Base-by-base conservation (phyloP, 2,329 filamentous ascomycete genomes). In the Leptographium radiaticola region DNA sequence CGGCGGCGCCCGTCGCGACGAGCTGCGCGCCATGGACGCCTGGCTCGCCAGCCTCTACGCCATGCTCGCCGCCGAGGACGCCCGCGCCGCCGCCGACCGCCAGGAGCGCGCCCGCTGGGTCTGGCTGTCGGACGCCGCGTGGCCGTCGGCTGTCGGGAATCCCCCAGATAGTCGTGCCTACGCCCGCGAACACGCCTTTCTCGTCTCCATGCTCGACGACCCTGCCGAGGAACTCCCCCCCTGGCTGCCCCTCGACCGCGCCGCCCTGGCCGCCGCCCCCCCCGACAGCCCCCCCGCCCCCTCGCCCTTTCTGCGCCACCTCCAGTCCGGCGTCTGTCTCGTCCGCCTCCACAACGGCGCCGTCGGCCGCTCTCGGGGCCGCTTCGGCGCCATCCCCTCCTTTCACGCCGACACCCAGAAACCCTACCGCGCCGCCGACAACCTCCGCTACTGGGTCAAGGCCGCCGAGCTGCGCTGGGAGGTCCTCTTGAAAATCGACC, bases 381-480 rank as follows among this genome's bases (percentile, higher is more conserved):
- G 86, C 9, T 97, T 97, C 65, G 89, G 90, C 52, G 81, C 87
- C 58, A 96, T 98, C 64, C 89, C 88, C 55, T 79, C 79, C 11
- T 96, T 86, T 67, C 93, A 97, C 67, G 84, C 83, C n/a, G 89
- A 98, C 67, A 91, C 93, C 11, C 84, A 82, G 56, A 97, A 97
- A 70, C 93, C 93, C 0, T 98, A 98, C 67, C 85, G 93, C 49
- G 84, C 84, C 58, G 89, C 90, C 4, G 93, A 98, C 62, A 98
- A 98, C 66, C 75, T 98, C 57, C 81, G 89, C 43, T 98, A 86
- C 73, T 98, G 93, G 91, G 80, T 87, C 69, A 98, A 98, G 72
- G 93, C 91, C 1, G 89, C 90, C 9, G 90, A 98, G 70, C 75
- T 97, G 55, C 82, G 93, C 53, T 98, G 91, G 84, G 93, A 97